phyloP scores from a whole-genome alignment of 169 alveolate genomes.

The Plasmodium relictum region DNA sequence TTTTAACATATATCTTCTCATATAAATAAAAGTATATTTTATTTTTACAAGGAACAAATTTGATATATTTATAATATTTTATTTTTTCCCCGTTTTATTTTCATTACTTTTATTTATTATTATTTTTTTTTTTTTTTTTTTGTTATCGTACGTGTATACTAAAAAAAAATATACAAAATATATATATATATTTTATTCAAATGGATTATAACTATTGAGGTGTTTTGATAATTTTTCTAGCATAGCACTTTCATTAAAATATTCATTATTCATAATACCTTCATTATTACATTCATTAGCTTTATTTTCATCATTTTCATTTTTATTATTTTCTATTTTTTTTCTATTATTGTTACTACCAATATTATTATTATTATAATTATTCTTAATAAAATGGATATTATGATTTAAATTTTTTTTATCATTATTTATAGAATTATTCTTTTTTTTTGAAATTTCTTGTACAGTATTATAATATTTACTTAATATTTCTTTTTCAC shows the following conservation, averaged over 20 bases:
- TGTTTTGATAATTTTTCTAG: constrained; percentile 59
- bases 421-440: neutral
- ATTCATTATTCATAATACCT: neutral
- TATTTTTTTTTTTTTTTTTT: neutral
- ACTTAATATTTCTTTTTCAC: constrained; percentile 39
- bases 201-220: constrained; percentile 65
- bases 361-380: constrained; percentile 6
- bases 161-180: too few species aligned
- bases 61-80: too few species aligned
- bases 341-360: neutral
- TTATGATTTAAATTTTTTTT: too few species aligned
- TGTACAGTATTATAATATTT: constrained; percentile 29
- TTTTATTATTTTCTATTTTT: neutral
- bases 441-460: neutral
- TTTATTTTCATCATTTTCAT: neutral
- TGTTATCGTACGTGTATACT: too few species aligned
- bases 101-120: neutral
- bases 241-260: constrained; percentile 58
- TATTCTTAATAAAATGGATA: too few species aligned
- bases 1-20: too few species aligned
- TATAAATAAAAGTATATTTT: too few species aligned
- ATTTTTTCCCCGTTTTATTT: too few species aligned
- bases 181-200: constrained; percentile 11
- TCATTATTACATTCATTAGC: neutral
- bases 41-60: too few species aligned